Base-by-base conservation (phyloP, 2,329 filamentous ascomycete genomes). In the Hypoxylon sp. region DNA sequence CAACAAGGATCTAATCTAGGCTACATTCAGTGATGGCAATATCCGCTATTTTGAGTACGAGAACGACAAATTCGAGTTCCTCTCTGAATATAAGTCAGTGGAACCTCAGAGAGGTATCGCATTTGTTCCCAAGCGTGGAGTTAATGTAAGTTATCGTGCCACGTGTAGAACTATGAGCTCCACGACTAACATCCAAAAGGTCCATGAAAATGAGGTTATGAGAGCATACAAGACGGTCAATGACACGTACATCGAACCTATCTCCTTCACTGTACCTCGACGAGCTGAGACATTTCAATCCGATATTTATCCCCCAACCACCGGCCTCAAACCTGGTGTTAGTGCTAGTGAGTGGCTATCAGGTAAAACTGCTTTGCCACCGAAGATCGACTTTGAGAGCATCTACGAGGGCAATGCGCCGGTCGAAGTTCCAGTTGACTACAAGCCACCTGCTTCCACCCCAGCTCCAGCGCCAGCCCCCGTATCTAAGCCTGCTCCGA, bases 21-120 rank as follows among this genome's bases (percentile, higher is more conserved):
- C 59, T 31, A 8, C 10, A 31, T 14, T 11, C 70, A 96, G 93
- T 81, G 96, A 99, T 79, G 96, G 96, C 77, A 99, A 99, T 82
- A 99, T 99, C 78, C 94, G 96, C 71, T 99, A 99, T 86, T 99
- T 93, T 80, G 96, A 99, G 82, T 97, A 97, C 78, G 93, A 97
- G 79, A 97, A 98, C 82, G 95, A 98, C 86, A 98, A 98, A 82
- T 98, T 99, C 79, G 95, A 99, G 82, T 97, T 93, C 81, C 85
- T 99, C 60, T 97, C 94, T 70, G 95, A 98, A 80, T 96, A 98
- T 87, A 97, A 98, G 83, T 98, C 96, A n/a, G 85, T 86, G 42
- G 96, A 99, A 72, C 95, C 96, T 33, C 96, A 99, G 83, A 90
- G 96, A 78, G 96, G 96, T 75, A 87, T 99, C 75, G 96, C 94